Evolutionary conservation across 2,329 filamentous ascomycete species (phyloP).

Genomic region (Orbilia quercus): DNA sequence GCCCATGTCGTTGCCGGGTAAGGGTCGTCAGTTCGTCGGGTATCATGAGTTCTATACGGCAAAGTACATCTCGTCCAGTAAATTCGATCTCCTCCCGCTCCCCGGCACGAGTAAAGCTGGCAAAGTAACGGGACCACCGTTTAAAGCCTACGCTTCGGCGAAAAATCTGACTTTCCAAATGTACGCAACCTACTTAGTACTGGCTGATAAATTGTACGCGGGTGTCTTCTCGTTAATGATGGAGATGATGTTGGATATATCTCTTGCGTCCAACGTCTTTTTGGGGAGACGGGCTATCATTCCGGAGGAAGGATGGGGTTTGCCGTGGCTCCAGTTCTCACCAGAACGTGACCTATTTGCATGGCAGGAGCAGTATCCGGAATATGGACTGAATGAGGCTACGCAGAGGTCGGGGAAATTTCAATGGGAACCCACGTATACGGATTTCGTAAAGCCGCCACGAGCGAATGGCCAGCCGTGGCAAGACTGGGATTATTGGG

Average conservation of each 20-base stretch:
- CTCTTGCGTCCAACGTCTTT: conserved; percentile 16
- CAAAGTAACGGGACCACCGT: neutral
- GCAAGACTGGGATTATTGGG: conserved; percentile 1
- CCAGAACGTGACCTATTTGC: neutral
- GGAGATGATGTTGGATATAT: conserved; percentile 19
- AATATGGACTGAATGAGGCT: neutral
- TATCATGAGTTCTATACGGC: neutral
- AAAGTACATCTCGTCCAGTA: neutral
- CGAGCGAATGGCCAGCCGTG: neutral
- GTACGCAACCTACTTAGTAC: neutral
- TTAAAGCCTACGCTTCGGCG: neutral
- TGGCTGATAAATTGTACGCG: neutral
- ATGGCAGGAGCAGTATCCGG: conserved; percentile 30
- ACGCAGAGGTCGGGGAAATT: neutral
- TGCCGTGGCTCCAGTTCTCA: neutral
- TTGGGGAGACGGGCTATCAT: conserved; percentile 6
- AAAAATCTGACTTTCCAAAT: neutral
- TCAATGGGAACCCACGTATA: neutral
- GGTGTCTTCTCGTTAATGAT: conserved; percentile 12
- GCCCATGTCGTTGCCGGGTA: neutral
- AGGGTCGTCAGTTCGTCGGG: conserved; percentile 10
- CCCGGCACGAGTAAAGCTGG: neutral
- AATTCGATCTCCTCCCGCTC: neutral
- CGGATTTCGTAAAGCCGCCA: neutral
- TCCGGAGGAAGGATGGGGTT: conserved; percentile 21